These are phyloP conservation scores for Westerdykella ornata DNA, from an alignment of 2,329 filamentous ascomycete species.

Conservation along the genomic window DNA sequence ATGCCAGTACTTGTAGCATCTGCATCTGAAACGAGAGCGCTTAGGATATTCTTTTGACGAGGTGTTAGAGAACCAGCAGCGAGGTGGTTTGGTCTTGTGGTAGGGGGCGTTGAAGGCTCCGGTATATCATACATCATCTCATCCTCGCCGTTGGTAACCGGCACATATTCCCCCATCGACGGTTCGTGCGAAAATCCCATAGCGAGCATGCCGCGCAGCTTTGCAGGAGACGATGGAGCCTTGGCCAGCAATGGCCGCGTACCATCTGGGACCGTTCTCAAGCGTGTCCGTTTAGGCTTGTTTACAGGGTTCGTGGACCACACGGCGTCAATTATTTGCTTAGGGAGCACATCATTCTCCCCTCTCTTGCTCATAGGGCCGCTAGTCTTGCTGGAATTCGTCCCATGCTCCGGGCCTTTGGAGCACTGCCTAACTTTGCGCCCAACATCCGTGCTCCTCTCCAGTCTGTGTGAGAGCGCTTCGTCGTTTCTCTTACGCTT, in stretches of 20 bases:
- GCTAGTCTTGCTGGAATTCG: no score
- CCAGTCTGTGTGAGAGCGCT: no score
- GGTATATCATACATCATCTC: slow-evolving; percentile 35
- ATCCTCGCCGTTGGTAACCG: slow-evolving; percentile 17
- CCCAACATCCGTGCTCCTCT: no score
- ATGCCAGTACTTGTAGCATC: slow-evolving; percentile 22
- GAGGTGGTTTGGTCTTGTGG: slow-evolving; percentile 7
- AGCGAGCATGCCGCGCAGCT: slow-evolving; percentile 29
- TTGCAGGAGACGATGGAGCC: slow-evolving; percentile 30
- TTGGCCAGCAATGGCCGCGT: slow-evolving; percentile 16
- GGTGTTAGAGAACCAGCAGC: slow-evolving; percentile 31
- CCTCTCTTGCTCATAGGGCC: no score
- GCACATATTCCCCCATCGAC: slow-evolving; percentile 9
- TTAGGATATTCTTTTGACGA: slow-evolving; percentile 31
- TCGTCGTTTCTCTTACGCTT: slow-evolving; percentile 25
- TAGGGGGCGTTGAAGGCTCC: slow-evolving; percentile 17
- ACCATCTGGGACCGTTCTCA: slow-evolving; percentile 16
- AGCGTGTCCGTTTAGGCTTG: slow-evolving; percentile 24
- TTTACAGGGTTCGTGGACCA: slow-evolving; percentile 4
- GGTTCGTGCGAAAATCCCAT: slow-evolving; percentile 12
- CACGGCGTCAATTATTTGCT: no score
- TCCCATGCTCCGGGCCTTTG: no score
- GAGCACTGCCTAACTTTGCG: no score
- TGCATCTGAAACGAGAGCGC: slow-evolving; percentile 26
- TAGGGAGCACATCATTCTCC: no score